Evolutionary conservation across 371 early-diverging fungal species (phyloP).

Genomic region (Phascolomyces articulosus): DNA sequence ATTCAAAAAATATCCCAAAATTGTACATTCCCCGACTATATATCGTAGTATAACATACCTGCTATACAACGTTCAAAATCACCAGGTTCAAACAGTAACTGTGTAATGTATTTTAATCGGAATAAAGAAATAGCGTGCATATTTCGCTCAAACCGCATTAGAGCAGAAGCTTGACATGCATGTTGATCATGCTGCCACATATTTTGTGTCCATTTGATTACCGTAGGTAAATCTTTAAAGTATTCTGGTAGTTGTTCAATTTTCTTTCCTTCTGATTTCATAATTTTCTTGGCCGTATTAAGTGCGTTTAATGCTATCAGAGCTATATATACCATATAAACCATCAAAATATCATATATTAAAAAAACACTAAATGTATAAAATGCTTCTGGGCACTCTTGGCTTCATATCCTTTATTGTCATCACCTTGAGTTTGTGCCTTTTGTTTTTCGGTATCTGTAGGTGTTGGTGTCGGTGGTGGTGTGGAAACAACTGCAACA

Average conservation of each 20-base stretch:
- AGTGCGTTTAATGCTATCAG: not conserved
- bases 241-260: slow-evolving; percentile 5
- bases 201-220: not conserved
- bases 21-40: too few species aligned
- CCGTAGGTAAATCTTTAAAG: not conserved
- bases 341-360: too few species aligned
- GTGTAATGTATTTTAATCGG: slow-evolving; percentile 3
- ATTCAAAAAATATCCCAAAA: too few species aligned
- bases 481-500: not conserved
- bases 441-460: slow-evolving; percentile 1
- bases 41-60: too few species aligned
- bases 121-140: not conserved
- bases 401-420: not conserved
- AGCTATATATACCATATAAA: not conserved
- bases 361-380: too few species aligned
- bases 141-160: slow-evolving; percentile 1
- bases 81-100: not conserved
- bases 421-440: not conserved
- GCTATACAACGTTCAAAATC: not conserved
- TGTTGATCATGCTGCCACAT: not conserved
- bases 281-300: not conserved
- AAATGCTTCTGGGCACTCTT: too few species aligned
- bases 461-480: too few species aligned
- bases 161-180: not conserved
- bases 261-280: not conserved